Conservation (phyloP, 805 yeast genomes). For the Monosporozyma solicola region DNA sequence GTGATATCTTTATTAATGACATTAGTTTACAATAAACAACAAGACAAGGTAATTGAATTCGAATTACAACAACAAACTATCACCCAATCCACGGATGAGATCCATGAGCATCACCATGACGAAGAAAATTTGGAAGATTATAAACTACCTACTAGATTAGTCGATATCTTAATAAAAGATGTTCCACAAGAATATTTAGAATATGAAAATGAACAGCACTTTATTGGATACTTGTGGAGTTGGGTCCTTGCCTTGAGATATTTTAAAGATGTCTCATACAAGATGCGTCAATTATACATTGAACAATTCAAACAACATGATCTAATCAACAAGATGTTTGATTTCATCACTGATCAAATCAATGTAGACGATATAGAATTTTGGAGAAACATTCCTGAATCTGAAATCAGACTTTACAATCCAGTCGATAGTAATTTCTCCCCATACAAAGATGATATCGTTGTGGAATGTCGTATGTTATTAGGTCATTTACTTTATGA, state of each 20-base stretch:
- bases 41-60: slow-evolving; percentile 52
- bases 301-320: slow-evolving; percentile 44
- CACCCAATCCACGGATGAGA: slow-evolving; percentile 15
- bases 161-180: slow-evolving; percentile 27
- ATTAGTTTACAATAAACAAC: slow-evolving; percentile 41
- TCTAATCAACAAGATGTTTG: slow-evolving; percentile 42
- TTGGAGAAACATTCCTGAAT: slow-evolving; percentile 19
- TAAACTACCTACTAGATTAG: slow-evolving; percentile 29
- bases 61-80: slow-evolving; percentile 41
- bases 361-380: slow-evolving; percentile 29
- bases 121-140: slow-evolving; percentile 13
- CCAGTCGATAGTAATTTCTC: slow-evolving; percentile 11
- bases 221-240: slow-evolving; percentile 47
- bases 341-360: slow-evolving; percentile 47
- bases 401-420: slow-evolving; percentile 16
- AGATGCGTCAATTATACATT: slow-evolving; percentile 52
- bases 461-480: slow-evolving; percentile 23
- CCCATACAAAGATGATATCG: slow-evolving; percentile 22
- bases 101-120: slow-evolving; percentile 12
- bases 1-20: slow-evolving; percentile 33
- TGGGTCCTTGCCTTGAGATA: slow-evolving; percentile 59
- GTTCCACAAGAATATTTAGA: slow-evolving; percentile 33
- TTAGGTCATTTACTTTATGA: slow-evolving; percentile 20
- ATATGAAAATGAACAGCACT: slow-evolving; percentile 30
- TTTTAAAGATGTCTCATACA: slow-evolving; percentile 56